A percentile compares a stretch with the other conserved stretches of the same genome.
Evolutionary conservation across 164 flowering plant species (phyloP).

Genomic region (Houttuynia cordata): DNA sequence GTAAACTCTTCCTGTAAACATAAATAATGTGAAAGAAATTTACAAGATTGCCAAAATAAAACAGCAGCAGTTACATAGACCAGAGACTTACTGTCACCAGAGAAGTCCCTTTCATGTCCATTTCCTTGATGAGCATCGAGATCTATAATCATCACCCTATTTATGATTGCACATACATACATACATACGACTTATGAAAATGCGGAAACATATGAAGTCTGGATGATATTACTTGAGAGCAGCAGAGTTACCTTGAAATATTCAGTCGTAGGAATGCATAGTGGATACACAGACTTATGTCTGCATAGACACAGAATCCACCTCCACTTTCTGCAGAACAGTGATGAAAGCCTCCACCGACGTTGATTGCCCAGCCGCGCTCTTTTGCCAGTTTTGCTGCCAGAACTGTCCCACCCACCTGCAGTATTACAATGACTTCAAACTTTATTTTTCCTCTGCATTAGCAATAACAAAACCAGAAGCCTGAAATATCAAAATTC

Average conservation of each 20-base stretch:
- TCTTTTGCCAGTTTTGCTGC: conserved; percentile 93
- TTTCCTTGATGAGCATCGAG: conserved; percentile 99
- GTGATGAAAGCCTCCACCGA: conserved; percentile 99
- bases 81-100: conserved; percentile 51
- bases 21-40: not conserved
- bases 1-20: conserved; percentile 69
- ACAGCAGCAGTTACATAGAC: not conserved
- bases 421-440: conserved; percentile 2
- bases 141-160: conserved; percentile 96
- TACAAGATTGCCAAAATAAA: not conserved
- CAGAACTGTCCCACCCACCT: conserved; percentile 95
- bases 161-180: conserved; percentile 4
- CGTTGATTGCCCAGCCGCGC: conserved; percentile 92
- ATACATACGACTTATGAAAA: too few relatives aligned
- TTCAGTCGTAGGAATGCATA: conserved; percentile 62
- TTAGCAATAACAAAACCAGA: too few relatives aligned
- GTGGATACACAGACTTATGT: conserved; percentile 78
- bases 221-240: not conserved
- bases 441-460: too few relatives aligned
- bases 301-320: conserved; percentile 95
- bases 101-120: conserved; percentile 87
- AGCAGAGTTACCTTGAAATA: conserved; percentile 29
- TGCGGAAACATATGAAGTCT: not conserved
- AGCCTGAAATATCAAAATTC: not conserved
- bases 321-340: conserved; percentile 82